These are phyloP conservation scores for Ramalina peruviana DNA, from an alignment of 495 filamentous ascomycete genomes.

Conservation along the genomic window DNA sequence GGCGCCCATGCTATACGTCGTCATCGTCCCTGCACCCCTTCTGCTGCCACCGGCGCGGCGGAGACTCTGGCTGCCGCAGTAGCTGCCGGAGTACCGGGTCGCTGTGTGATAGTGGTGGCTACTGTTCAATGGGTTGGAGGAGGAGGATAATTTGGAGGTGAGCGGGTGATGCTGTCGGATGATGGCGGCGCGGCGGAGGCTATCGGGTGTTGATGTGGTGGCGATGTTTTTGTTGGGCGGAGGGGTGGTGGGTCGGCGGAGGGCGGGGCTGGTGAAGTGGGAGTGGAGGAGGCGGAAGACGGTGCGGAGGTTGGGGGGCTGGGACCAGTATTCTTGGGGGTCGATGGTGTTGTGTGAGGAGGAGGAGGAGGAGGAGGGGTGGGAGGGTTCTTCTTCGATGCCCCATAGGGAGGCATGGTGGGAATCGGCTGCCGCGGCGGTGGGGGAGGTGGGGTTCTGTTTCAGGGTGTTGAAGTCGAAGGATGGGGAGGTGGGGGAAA, in stretches of 20 bases:
- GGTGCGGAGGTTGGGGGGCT: constrained; percentile 68
- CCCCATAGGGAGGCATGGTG: constrained; percentile 50
- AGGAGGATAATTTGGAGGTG: constrained; percentile 63
- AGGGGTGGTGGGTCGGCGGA: constrained; percentile 17
- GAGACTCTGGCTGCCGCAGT: constrained; percentile 71
- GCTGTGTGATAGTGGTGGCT: constrained; percentile 25
- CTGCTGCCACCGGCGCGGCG: constrained; percentile 42
- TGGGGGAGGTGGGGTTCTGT: constrained; percentile 5
- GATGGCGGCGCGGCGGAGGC: constrained; percentile 62
- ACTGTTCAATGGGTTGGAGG: constrained; percentile 27
- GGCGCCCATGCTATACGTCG: constrained; percentile 18
- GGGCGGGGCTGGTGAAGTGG: constrained; percentile 41
- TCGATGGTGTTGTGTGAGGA: constrained; percentile 1
- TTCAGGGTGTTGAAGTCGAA: constrained; percentile 28
- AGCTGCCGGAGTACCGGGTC: constrained; percentile 42
- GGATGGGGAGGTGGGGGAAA: constrained; percentile 26
- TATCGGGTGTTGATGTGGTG: constrained; percentile 42
- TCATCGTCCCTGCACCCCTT: constrained; percentile 17
- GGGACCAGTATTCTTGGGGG: constrained; percentile 57
- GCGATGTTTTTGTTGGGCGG: constrained; percentile 16
- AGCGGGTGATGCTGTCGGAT: constrained; percentile 80
- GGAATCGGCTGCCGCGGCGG: constrained; percentile 17
- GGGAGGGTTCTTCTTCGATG: constrained; percentile 44
- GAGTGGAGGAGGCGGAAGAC: constrained; percentile 76
- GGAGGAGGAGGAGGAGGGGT: constrained; percentile 6